Conservation (phyloP, 2,329 filamentous ascomycete species). For the Basipetospora chlamydospora region DNA sequence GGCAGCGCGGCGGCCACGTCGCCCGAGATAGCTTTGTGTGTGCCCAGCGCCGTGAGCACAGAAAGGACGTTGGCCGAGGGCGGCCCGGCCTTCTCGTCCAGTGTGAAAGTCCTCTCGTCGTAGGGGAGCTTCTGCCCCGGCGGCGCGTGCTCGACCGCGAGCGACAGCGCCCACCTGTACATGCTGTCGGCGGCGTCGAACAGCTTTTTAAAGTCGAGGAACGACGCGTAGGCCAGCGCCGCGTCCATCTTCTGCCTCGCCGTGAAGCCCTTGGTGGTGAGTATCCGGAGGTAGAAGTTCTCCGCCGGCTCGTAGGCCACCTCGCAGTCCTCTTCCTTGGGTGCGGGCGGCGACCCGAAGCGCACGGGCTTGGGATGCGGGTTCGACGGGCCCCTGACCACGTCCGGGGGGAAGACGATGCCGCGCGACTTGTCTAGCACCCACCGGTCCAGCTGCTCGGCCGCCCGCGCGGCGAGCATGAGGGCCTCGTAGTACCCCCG, state of each 20-base stretch:
- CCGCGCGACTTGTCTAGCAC: conserved; percentile 53
- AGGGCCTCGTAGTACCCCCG: conserved; percentile 73
- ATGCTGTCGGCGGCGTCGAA: conserved; percentile 53
- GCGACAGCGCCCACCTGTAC: conserved; percentile 62
- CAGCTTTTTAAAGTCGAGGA: conserved; percentile 63
- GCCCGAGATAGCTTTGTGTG: conserved; percentile 57
- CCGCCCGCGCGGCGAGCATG: conserved; percentile 60
- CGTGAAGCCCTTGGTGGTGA: conserved; percentile 68
- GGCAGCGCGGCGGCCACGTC: conserved; percentile 59
- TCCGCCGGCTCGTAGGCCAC: conserved; percentile 57
- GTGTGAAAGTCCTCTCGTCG: conserved; percentile 45
- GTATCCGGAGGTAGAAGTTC: conserved; percentile 64
- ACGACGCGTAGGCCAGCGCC: conserved; percentile 69
- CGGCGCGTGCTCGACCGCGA: conserved; percentile 47
- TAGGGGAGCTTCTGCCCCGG: conserved; percentile 25
- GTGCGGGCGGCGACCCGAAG: conserved; percentile 44
- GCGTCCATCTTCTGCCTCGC: conserved; percentile 69
- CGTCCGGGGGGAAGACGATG: conserved; percentile 55
- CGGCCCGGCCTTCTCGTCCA: conserved; percentile 41
- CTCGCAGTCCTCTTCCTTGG: conserved; percentile 62
- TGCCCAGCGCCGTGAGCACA: conserved; percentile 62
- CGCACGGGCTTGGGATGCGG: conserved; percentile 62
- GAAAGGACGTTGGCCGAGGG: conserved; percentile 63
- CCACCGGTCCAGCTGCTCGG: conserved; percentile 72
- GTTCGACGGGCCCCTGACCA: conserved; percentile 72